A percentile compares a stretch with the other conserved stretches of the same genome.
Evolutionary conservation across 768 basidiomycete species (phyloP).

Genomic region (Xerocomus potaroensis): DNA sequence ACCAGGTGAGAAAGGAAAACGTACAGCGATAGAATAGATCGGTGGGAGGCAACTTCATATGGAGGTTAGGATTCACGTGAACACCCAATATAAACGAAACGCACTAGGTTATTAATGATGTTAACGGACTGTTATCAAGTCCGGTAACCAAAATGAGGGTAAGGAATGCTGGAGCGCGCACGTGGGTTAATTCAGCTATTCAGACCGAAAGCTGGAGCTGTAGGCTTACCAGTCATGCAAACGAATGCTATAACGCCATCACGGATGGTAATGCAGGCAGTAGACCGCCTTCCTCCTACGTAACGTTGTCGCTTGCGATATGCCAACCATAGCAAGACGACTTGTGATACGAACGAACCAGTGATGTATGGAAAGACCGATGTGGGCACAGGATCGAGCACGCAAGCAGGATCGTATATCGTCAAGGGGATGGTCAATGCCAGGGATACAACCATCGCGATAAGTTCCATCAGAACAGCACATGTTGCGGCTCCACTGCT

Average conservation of each 20-base stretch:
- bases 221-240: conserved; percentile 13
- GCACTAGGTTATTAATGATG: conserved; percentile 13
- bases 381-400: conserved; percentile 1
- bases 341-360: conserved; percentile 11
- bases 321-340: conserved; percentile 17
- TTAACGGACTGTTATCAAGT: conserved; percentile 1
- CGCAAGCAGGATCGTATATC: conserved; percentile 15
- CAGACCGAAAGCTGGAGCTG: not conserved
- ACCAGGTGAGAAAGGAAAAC: not conserved
- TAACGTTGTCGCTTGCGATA: conserved; percentile 10
- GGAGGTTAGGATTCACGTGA: not conserved
- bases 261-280: conserved; percentile 22
- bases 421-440: conserved; percentile 1
- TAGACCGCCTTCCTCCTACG: not conserved
- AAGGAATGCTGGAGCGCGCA: conserved; percentile 12
- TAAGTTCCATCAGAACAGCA: conserved; percentile 12
- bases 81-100: not conserved
- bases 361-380: conserved; percentile 3
- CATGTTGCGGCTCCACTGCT: not conserved
- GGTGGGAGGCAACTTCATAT: conserved; percentile 18
- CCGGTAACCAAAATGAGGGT: not conserved
- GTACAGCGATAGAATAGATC: conserved; percentile 14
- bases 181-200: not conserved
- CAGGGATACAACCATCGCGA: not conserved
- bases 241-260: conserved; percentile 18